Percentiles rank a stretch among this genome's conserved stretches.
Conservation (phyloP, 305 asterid species). For the Vinca major region DNA sequence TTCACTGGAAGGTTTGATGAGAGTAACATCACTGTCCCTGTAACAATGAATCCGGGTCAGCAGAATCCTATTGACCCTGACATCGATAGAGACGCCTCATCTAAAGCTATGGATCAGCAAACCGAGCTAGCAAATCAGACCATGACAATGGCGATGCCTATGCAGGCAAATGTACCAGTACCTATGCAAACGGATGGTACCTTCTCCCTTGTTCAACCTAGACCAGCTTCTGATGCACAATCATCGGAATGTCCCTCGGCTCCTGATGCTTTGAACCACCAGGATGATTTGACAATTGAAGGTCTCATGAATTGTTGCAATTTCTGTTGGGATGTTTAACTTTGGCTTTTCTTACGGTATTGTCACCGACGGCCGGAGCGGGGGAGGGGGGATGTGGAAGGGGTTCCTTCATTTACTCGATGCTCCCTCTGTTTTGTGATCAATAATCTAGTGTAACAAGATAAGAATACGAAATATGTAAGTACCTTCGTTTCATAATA, state of each 20-base stretch:
- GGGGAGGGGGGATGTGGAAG: too few relatives aligned
- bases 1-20: conserved; percentile 55
- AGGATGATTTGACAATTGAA: conserved; percentile 55
- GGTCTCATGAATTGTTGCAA: neutral
- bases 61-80: conserved; percentile 51
- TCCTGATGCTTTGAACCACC: conserved; percentile 33
- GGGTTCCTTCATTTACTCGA: too few relatives aligned
- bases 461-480: too few relatives aligned
- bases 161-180: conserved; percentile 32
- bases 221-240: conserved; percentile 47
- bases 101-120: conserved; percentile 46
- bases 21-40: conserved; percentile 31
- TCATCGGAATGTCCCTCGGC: conserved; percentile 38
- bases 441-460: too few relatives aligned
- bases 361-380: too few relatives aligned
- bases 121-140: conserved; percentile 38
- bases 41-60: conserved; percentile 37
- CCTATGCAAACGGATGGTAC: conserved; percentile 36
- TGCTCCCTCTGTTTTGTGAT: too few relatives aligned
- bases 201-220: conserved; percentile 39
- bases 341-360: neutral
- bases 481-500: too few relatives aligned
- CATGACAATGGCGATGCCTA: conserved; percentile 38
- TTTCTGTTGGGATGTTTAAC: neutral
- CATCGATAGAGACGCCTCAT: conserved; percentile 34